Percentiles rank a stretch among this genome's conserved stretches.
phyloP scores from a whole-genome alignment of 129 eudicot species.

The carrot (Daucus carota) region DH1_v3.0 NC_030381.2:53603001-53603500 shows the following conservation, averaged over 20 bases:
- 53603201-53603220: neutral
- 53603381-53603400: constrained; percentile 99
- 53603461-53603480: constrained; percentile 37
- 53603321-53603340: neutral
- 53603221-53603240: neutral
- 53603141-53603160: neutral
- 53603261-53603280: neutral
- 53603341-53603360: constrained; percentile 52
- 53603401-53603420: constrained; percentile 70
- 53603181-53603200: neutral
- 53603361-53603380: constrained; percentile 65
- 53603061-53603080: neutral
- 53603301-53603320: neutral
- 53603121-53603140: neutral
- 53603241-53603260: neutral
- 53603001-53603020: no score
- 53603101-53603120: neutral
- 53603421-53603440: constrained; percentile 55
- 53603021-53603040: neutral
- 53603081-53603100: neutral
- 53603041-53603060: neutral
- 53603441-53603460: constrained; percentile 45
- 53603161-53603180: neutral
- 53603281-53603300: neutral
- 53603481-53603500: constrained; percentile 85